Evolutionary conservation across 2,329 filamentous ascomycete genomes (phyloP).

Genomic region (Drechslerella coelobrocha): DNA sequence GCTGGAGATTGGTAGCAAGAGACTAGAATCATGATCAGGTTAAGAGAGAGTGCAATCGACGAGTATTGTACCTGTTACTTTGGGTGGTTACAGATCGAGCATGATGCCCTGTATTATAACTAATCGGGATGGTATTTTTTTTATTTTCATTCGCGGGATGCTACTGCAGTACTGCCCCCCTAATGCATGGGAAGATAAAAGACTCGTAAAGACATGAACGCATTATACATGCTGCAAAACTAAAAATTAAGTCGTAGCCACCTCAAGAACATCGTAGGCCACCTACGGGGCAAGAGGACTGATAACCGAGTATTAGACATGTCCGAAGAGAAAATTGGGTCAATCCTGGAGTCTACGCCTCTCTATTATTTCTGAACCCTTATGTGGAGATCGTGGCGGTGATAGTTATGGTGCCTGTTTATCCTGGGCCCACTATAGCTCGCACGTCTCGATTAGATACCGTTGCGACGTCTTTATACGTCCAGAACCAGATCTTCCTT

Average conservation of each 20-base stretch:
- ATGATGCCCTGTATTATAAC: too few relatives aligned
- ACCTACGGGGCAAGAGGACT: not conserved
- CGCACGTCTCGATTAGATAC: too few relatives aligned
- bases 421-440: too few relatives aligned
- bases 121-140: not conserved
- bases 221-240: not conserved
- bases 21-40: not conserved
- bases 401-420: too few relatives aligned
- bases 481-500: slow-evolving; percentile 46
- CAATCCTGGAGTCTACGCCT: too few relatives aligned
- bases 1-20: slow-evolving; percentile 37
- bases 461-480: slow-evolving; percentile 9
- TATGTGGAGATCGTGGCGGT: too few relatives aligned
- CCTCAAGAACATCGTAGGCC: not conserved
- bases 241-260: slow-evolving; percentile 6
- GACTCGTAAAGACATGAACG: slow-evolving; percentile 1
- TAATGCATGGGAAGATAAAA: not conserved
- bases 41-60: not conserved
- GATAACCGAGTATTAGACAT: not conserved
- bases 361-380: too few relatives aligned
- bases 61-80: too few relatives aligned
- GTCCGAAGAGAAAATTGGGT: too few relatives aligned
- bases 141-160: too few relatives aligned
- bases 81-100: too few relatives aligned
- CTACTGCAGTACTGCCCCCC: too few relatives aligned